Percentiles rank a stretch among this genome's conserved stretches.
Conservation (phyloP, 768 basidiomycete genomes). For the Cubamyces lactineus region DNA sequence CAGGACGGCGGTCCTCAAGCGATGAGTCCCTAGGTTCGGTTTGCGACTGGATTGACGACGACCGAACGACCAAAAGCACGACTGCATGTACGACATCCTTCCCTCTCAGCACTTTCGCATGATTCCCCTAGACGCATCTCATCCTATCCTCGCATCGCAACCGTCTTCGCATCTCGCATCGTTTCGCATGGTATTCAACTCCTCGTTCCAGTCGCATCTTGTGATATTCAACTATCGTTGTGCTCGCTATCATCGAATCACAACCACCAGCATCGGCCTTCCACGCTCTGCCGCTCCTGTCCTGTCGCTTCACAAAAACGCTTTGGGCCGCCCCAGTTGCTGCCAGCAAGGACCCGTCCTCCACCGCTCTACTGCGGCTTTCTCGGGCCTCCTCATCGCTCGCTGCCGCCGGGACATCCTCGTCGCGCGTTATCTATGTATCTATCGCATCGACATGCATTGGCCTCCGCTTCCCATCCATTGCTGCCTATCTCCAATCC, state of each 20-base stretch:
- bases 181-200: slow-evolving; percentile 10
- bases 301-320: slow-evolving; percentile 15
- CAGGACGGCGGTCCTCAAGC: slow-evolving; percentile 13
- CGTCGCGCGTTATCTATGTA: slow-evolving; percentile 24
- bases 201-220: slow-evolving; percentile 12
- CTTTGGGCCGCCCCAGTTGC: neutral
- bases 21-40: slow-evolving; percentile 5
- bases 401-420: neutral
- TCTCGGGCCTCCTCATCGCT: neutral
- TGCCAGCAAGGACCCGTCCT: neutral
- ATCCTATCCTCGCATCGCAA: slow-evolving; percentile 19
- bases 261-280: neutral
- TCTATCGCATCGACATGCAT: slow-evolving; percentile 18
- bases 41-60: slow-evolving; percentile 19
- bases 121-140: slow-evolving; percentile 18
- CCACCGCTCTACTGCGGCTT: slow-evolving; percentile 6
- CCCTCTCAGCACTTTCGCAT: slow-evolving; percentile 1
- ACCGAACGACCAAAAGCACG: slow-evolving; percentile 25
- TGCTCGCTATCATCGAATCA: slow-evolving; percentile 16
- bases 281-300: neutral
- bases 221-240: slow-evolving; percentile 22
- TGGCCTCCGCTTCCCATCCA: slow-evolving; percentile 12
- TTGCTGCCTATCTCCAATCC: slow-evolving; percentile 16
- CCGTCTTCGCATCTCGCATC: slow-evolving; percentile 18
- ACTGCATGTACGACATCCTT: slow-evolving; percentile 19